Percentiles rank a stretch among this genome's conserved stretches.
phyloP scores from a whole-genome alignment of 768 basidiomycete species.

The Boletus sensibilis region DNA sequence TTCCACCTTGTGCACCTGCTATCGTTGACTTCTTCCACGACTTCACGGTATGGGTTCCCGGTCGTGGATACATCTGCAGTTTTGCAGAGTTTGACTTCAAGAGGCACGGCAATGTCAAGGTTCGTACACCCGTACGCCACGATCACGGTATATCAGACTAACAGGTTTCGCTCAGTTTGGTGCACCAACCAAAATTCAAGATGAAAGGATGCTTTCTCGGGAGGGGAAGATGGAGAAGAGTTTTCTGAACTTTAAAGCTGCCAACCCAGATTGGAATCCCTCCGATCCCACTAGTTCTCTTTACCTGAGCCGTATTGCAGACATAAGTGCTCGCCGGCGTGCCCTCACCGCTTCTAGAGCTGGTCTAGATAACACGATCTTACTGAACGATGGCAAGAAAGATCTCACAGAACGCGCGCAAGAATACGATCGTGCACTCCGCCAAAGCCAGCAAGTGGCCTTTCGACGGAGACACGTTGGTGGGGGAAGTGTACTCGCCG shows the following conservation, averaged over 20 bases:
- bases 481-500: slow-evolving; percentile 30
- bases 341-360: slow-evolving; percentile 27
- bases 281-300: slow-evolving; percentile 87
- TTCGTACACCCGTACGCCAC: slow-evolving; percentile 32
- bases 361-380: slow-evolving; percentile 27
- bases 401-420: slow-evolving; percentile 54
- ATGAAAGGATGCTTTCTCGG: slow-evolving; percentile 78
- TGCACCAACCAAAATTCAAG: slow-evolving; percentile 66
- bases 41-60: slow-evolving; percentile 95
- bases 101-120: slow-evolving; percentile 89
- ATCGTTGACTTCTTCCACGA: slow-evolving; percentile 98
- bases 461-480: slow-evolving; percentile 38
- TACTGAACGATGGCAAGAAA: slow-evolving; percentile 36
- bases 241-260: slow-evolving; percentile 92
- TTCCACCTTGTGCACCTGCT: slow-evolving; percentile 84
- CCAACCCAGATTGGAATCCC: slow-evolving; percentile 95
- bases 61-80: slow-evolving; percentile 94
- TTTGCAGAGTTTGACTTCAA: slow-evolving; percentile 99
- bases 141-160: neutral
- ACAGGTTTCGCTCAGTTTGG: slow-evolving; percentile 57
- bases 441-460: slow-evolving; percentile 63
- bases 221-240: slow-evolving; percentile 99
- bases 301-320: slow-evolving; percentile 83
- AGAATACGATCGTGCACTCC: slow-evolving; percentile 73
- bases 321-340: slow-evolving; percentile 52